Conservation (phyloP, 805 yeast genomes). For the Ogataea ramenticola region DNA sequence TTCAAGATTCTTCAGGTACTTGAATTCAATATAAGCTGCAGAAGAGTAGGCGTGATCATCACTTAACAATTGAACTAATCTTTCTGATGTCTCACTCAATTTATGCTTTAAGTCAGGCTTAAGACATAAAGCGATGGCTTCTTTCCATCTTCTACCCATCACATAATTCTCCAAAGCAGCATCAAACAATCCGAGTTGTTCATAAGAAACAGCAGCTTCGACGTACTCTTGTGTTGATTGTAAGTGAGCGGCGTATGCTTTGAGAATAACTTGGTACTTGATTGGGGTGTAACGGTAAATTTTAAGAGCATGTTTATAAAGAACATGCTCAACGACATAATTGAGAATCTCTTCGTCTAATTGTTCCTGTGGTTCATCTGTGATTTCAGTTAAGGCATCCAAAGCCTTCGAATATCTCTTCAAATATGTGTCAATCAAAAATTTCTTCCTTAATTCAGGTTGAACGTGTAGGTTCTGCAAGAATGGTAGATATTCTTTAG, state of each 20-base stretch:
- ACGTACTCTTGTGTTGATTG: slow-evolving; percentile 46
- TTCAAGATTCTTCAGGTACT: slow-evolving; percentile 52
- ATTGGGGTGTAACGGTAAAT: slow-evolving; percentile 50
- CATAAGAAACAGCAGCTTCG: slow-evolving; percentile 80
- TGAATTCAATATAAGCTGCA: slow-evolving; percentile 70
- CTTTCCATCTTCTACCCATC: slow-evolving; percentile 73
- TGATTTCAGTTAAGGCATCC: slow-evolving; percentile 48
- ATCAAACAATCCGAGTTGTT: slow-evolving; percentile 47
- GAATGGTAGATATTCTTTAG: slow-evolving; percentile 93
- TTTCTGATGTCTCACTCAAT: slow-evolving; percentile 43
- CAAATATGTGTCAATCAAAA: slow-evolving; percentile 73
- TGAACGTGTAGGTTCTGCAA: slow-evolving; percentile 71
- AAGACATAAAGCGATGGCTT: slow-evolving; percentile 62
- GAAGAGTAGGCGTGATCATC: slow-evolving; percentile 70
- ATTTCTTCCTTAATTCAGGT: slow-evolving; percentile 57
- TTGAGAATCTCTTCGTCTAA: slow-evolving; percentile 53
- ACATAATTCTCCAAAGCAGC: slow-evolving; percentile 67
- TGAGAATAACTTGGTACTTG: slow-evolving; percentile 48
- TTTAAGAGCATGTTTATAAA: slow-evolving; percentile 63
- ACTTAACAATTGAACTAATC: slow-evolving; percentile 50
- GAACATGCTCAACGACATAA: slow-evolving; percentile 60
- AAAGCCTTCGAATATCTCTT: slow-evolving; percentile 65
- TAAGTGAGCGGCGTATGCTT: slow-evolving; percentile 56
- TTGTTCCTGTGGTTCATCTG: slow-evolving; percentile 19
- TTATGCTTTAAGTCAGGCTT: slow-evolving; percentile 31